Percentiles rank a stretch among this genome's conserved stretches.
phyloP scores from a whole-genome alignment of 345 rosid genomes.

The Salix purpurea region DNA sequence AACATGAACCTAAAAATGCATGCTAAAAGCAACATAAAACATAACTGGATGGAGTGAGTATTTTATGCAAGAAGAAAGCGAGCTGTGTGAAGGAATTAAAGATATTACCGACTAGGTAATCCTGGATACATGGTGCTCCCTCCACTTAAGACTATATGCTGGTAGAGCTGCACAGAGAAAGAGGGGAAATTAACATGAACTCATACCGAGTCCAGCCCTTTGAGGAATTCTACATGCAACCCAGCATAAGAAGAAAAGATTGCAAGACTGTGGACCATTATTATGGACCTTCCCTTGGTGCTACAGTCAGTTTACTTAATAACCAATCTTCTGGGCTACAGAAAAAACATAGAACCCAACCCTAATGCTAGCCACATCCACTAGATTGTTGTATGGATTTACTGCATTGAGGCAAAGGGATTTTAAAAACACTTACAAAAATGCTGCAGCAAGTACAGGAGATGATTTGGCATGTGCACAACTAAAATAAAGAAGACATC shows the following conservation, averaged over 20 bases:
- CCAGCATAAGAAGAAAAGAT: neutral
- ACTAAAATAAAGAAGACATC: neutral
- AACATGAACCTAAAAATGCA: neutral
- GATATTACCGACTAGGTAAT: conserved; percentile 84
- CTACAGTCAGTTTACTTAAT: neutral
- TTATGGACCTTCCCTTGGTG: neutral
- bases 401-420: neutral
- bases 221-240: neutral
- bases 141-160: conserved; percentile 96
- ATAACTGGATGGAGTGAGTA: neutral
- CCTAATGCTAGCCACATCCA: neutral
- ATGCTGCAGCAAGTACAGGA: neutral
- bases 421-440: neutral
- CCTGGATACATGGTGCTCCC: conserved; percentile 99
- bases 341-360: neutral
- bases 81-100: neutral
- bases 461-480: neutral
- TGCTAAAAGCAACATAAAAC: neutral
- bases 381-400: neutral
- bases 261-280: neutral
- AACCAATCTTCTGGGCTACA: neutral
- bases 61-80: neutral
- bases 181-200: conserved; percentile 14
- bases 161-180: conserved; percentile 66
- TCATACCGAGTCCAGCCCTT: neutral